Evolutionary conservation across 202 grass and related monocot species (phyloP).

Genomic region (Saccharum hybrid): DNA sequence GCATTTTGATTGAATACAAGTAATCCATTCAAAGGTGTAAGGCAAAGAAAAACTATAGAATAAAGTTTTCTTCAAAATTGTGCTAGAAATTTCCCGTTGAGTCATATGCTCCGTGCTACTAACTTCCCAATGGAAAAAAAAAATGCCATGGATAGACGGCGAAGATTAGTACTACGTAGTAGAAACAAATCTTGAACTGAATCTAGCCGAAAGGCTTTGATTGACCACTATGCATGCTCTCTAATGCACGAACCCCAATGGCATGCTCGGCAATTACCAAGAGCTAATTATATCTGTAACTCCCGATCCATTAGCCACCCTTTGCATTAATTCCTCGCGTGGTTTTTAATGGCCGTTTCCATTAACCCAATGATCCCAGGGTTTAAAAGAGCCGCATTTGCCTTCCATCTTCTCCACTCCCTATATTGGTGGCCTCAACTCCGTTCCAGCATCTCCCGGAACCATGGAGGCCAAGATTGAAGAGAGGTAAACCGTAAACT

Average conservation of each 20-base stretch:
- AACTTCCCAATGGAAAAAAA: too few species aligned
- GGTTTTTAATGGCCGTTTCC: constrained; percentile 47
- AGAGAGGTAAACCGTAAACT: constrained; percentile 28
- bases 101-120: not conserved
- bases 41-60: too few species aligned
- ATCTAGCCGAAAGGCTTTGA: constrained; percentile 38
- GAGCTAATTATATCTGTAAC: constrained; percentile 55
- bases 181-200: constrained; percentile 8
- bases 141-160: constrained; percentile 5
- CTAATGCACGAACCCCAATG: constrained; percentile 43
- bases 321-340: constrained; percentile 44
- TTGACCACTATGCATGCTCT: constrained; percentile 36
- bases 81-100: not conserved
- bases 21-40: not conserved
- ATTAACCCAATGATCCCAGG: constrained; percentile 49
- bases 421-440: constrained; percentile 3
- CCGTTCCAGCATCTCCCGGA: not conserved
- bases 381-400: constrained; percentile 43
- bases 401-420: constrained; percentile 25
- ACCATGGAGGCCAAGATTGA: constrained; percentile 47
- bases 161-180: not conserved
- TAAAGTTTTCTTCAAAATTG: too few species aligned
- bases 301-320: constrained; percentile 50
- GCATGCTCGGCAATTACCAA: constrained; percentile 45
- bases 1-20: not conserved